Evolutionary conservation across 495 filamentous ascomycete genomes (phyloP).

Genomic region (Tirmania nivea): DNA sequence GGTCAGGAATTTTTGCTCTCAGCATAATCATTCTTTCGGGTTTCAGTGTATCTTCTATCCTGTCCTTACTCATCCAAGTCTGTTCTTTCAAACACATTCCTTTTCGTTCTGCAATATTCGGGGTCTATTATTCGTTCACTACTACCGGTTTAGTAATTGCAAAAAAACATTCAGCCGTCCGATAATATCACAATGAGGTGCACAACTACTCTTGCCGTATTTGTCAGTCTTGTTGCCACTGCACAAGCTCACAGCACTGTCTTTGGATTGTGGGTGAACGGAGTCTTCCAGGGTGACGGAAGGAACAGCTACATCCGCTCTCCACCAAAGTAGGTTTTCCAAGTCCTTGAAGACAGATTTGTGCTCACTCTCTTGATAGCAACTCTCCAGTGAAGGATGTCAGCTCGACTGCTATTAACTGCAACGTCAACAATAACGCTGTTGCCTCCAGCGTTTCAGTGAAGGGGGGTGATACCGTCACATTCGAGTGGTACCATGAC

Average conservation of each 20-base stretch:
- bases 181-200: constrained; percentile 16
- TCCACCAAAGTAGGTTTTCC: constrained; percentile 6
- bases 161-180: not conserved
- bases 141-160: not conserved
- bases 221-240: constrained; percentile 21
- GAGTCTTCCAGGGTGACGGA: constrained; percentile 24
- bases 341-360: not conserved
- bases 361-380: constrained; percentile 9
- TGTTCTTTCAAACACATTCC: not conserved
- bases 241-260: constrained; percentile 27
- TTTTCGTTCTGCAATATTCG: not conserved
- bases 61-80: too few species aligned
- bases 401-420: constrained; percentile 23
- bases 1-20: too few species aligned
- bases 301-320: constrained; percentile 12
- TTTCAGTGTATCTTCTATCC: too few species aligned
- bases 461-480: constrained; percentile 22
- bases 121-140: not conserved
- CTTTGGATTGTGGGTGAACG: constrained; percentile 27
- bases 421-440: constrained; percentile 25
- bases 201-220: constrained; percentile 14
- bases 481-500: constrained; percentile 30
- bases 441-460: constrained; percentile 24
- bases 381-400: constrained; percentile 33
- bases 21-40: too few species aligned